Percentiles rank a stretch among this genome's conserved stretches.
phyloP scores from a whole-genome alignment of 352 stramenopile genomes.

The Globisporangium sylvaticum region DNA sequence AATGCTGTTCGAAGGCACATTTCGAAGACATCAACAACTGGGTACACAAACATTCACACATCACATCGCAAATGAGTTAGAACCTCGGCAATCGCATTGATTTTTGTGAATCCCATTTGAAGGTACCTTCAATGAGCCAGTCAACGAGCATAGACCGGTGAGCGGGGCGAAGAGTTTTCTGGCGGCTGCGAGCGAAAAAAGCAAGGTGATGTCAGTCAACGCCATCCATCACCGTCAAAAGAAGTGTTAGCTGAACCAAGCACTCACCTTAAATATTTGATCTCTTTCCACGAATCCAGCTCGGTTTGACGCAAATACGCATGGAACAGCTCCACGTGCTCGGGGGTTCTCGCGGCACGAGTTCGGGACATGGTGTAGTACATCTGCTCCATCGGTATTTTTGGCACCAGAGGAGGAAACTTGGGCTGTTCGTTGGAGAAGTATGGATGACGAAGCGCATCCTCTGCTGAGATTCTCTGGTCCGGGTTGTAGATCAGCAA shows the following conservation, averaged over 20 bases:
- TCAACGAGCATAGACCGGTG: constrained; percentile 91
- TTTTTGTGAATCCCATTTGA: not conserved
- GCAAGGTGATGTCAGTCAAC: constrained; percentile 1
- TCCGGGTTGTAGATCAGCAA: constrained; percentile 82
- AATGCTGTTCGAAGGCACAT: constrained; percentile 90
- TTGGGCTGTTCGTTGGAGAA: constrained; percentile 47
- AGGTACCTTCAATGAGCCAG: constrained; percentile 87
- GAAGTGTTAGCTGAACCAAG: not conserved
- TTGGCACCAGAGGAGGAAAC: constrained; percentile 50
- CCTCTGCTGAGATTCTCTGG: constrained; percentile 77
- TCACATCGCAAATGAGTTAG: constrained; percentile 1
- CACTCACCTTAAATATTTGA: constrained; percentile 78
- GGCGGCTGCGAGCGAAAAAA: constrained; percentile 34
- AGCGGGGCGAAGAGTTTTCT: constrained; percentile 77
- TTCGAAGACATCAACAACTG: constrained; percentile 91
- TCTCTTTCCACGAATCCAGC: constrained; percentile 78
- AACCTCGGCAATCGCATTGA: not conserved
- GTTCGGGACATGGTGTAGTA: constrained; percentile 54
- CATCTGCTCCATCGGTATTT: constrained; percentile 80
- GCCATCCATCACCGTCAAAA: not conserved
- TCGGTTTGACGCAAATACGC: constrained; percentile 76
- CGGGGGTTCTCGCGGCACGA: constrained; percentile 42
- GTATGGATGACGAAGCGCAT: constrained; percentile 79
- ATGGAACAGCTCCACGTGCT: constrained; percentile 80
- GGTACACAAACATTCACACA: not conserved